These are phyloP conservation scores for Myriosclerotinia duriaeana DNA, from an alignment of 2,329 filamentous ascomycete genomes.

Conservation along the genomic window DNA sequence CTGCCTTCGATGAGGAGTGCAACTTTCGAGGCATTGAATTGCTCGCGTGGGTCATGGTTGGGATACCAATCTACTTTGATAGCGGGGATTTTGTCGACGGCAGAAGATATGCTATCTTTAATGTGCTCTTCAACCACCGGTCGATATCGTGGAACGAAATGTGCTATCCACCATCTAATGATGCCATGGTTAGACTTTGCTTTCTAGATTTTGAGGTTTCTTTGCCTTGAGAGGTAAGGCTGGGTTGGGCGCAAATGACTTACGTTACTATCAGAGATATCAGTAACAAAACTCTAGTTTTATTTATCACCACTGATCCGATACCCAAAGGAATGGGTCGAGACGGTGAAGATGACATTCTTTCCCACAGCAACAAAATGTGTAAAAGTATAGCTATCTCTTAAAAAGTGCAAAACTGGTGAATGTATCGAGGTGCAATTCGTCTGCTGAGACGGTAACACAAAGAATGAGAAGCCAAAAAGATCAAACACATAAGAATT, in stretches of 20 bases:
- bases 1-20: slow-evolving; percentile 57
- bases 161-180: slow-evolving; percentile 50
- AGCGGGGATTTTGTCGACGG: slow-evolving; percentile 36
- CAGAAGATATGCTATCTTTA: slow-evolving; percentile 33
- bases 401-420: not conserved
- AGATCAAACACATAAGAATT: not conserved
- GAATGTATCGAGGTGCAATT: not conserved
- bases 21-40: slow-evolving; percentile 47
- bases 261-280: slow-evolving; percentile 37
- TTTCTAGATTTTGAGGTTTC: not conserved
- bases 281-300: slow-evolving; percentile 31
- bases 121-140: slow-evolving; percentile 45
- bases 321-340: slow-evolving; percentile 27
- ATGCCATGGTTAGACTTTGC: not conserved
- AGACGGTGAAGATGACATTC: slow-evolving; percentile 6
- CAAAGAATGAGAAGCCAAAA: not conserved
- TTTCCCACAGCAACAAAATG: not conserved
- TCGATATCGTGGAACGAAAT: slow-evolving; percentile 47
- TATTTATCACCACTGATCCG: slow-evolving; percentile 34
- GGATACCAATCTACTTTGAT: slow-evolving; percentile 40
- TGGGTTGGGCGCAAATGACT: slow-evolving; percentile 23
- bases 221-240: not conserved
- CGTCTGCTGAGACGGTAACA: not conserved
- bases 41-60: slow-evolving; percentile 31
- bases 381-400: not conserved